Base-by-base conservation (phyloP, 768 basidiomycete species). In the Tylopilus sp. region DNA sequence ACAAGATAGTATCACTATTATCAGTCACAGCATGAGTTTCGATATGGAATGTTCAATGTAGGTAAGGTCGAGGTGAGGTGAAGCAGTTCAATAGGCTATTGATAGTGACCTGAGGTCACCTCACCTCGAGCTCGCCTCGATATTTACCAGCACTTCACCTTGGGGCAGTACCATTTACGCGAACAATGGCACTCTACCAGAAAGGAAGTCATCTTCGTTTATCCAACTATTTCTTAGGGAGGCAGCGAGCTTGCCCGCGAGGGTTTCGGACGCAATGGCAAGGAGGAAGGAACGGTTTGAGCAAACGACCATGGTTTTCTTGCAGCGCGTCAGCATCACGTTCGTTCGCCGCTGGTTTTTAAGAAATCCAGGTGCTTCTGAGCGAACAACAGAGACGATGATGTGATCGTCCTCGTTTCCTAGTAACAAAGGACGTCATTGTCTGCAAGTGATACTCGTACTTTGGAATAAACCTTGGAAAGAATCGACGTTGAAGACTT, bases 241-340 rank as follows among this genome's bases (percentile, higher is more conserved):
- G 17, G 46, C 36, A 21, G 63, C 69, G 28, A 65, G 44, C 50
- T 59, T 57, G 26, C 67, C 67, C 7, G 68, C 55, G 4, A 69
- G 53, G 13, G 68, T 69, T 25, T 13, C 0, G 16, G 58, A 57
- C 6, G 56, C 67, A 16, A 21, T 14, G 2, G 50, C 58, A n/a
- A 22, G 52, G 13, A 71, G 57, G 42, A 64, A 71, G 12, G 47
- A n/a, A 4, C 72, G 72, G 54, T 70, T 86, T 8, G 84, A 76
- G 47, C 85, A 73, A 62, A 93, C 83, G 59, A 83, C 81, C 87
- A 92, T 91, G 33, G 81, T 82, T 43, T 68, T 65, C 65, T 85
- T 85, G 73, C 84, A 89, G 22, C 88, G 79, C 31, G 85, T 87
- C 29, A 92, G 76, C 89, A 92, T 89, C 40, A 92, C 90, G 79